Percentiles rank a stretch among this genome's conserved stretches.
phyloP scores from a whole-genome alignment of 805 yeast genomes.

The Pichia exigua region DNA sequence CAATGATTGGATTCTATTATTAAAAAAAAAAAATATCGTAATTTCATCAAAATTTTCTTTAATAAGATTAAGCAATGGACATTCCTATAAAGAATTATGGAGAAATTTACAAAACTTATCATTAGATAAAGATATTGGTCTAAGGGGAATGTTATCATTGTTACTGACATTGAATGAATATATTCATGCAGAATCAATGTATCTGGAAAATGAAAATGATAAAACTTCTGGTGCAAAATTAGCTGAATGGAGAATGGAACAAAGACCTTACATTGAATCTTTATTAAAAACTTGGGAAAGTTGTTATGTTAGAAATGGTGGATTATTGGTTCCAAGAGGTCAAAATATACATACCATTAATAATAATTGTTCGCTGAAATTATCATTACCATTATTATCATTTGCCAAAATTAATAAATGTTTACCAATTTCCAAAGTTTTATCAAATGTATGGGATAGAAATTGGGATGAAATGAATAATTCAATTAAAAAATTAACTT shows the following conservation, averaged over 20 bases:
- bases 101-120: slow-evolving; percentile 38
- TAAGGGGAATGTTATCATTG: slow-evolving; percentile 45
- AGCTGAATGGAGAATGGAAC: slow-evolving; percentile 58
- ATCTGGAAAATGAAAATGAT: slow-evolving; percentile 21
- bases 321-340: slow-evolving; percentile 47
- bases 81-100: slow-evolving; percentile 44
- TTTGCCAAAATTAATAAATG: slow-evolving; percentile 63
- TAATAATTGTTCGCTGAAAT: slow-evolving; percentile 48
- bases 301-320: slow-evolving; percentile 53
- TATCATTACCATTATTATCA: slow-evolving; percentile 57
- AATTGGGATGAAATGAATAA: slow-evolving; percentile 64
- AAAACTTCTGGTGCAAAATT: slow-evolving; percentile 37
- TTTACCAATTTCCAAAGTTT: slow-evolving; percentile 52
- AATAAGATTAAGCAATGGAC: slow-evolving; percentile 50
- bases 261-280: slow-evolving; percentile 50
- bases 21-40: slow-evolving; percentile 30
- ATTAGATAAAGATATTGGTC: slow-evolving; percentile 34
- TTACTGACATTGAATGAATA: slow-evolving; percentile 61
- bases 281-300: slow-evolving; percentile 64
- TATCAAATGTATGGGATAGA: slow-evolving; percentile 52
- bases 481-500: slow-evolving; percentile 37
- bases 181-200: slow-evolving; percentile 44
- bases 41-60: slow-evolving; percentile 48
- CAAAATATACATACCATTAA: slow-evolving; percentile 41
- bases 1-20: slow-evolving; percentile 41